Conservation (phyloP, 1,139 yeast genomes). For the Candida tetrigidarum region DNA sequence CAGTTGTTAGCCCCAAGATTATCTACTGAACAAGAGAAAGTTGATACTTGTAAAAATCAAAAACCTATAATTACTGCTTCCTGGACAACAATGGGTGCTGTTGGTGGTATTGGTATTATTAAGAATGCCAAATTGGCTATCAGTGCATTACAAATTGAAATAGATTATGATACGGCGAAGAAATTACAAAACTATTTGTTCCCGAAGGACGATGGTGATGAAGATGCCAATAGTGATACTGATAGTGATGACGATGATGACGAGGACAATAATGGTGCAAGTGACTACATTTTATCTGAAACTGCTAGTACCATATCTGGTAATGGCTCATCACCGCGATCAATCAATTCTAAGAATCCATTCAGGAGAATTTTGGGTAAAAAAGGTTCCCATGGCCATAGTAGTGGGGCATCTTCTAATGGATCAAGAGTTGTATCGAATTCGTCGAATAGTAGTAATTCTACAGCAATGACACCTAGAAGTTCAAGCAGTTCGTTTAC, state of each 20-base stretch:
- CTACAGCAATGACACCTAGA: background rate
- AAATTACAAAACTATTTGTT: conserved; percentile 66
- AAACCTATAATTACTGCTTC: conserved; percentile 53
- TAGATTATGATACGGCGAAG: conserved; percentile 72
- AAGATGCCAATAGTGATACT: conserved; percentile 11
- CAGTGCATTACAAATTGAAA: conserved; percentile 71
- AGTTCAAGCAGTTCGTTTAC: conserved; percentile 4
- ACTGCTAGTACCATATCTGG: conserved; percentile 6
- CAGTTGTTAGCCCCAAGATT: conserved; percentile 66
- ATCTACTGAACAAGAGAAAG: conserved; percentile 17
- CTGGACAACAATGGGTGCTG: conserved; percentile 80
- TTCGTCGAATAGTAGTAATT: no score
- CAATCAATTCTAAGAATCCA: conserved; percentile 23
- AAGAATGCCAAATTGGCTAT: conserved; percentile 52
- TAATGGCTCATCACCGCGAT: no score
- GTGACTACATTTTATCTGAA: conserved; percentile 1
- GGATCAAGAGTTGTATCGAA: conserved; percentile 3
- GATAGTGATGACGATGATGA: conserved; percentile 8
- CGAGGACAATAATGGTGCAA: background rate
- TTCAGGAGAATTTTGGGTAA: conserved; percentile 18
- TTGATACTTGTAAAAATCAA: conserved; percentile 12
- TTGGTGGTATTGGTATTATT: conserved; percentile 81
- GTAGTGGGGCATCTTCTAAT: no score
- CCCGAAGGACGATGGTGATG: conserved; percentile 45
- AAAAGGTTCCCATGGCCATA: no score